These are phyloP conservation scores for Colletotrichum gigasporum DNA, from an alignment of 2,329 filamentous ascomycete genomes.

Conservation along the genomic window DNA sequence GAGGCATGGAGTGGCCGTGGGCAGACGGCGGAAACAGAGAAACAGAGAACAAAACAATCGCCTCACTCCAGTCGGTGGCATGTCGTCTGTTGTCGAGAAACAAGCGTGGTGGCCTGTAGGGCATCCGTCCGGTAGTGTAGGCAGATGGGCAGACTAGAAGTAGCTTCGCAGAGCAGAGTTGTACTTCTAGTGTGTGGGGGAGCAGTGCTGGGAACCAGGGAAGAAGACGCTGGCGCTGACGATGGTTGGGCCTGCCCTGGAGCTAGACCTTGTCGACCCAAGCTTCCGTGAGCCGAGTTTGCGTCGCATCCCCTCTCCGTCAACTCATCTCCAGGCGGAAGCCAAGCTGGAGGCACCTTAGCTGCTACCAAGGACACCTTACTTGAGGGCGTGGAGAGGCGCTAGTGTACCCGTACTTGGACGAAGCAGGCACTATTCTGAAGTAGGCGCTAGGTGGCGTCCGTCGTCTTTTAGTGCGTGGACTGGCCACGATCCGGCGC, in stretches of 20 bases:
- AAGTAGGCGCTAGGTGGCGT: conserved; percentile 15
- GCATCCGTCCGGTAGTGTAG: background rate
- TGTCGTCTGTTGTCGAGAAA: background rate
- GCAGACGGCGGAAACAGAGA: background rate
- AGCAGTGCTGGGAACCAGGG: background rate
- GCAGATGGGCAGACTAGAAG: background rate
- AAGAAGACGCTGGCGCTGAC: background rate
- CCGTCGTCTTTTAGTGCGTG: conserved; percentile 11
- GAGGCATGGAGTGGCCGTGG: background rate
- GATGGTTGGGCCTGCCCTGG: conserved; percentile 17
- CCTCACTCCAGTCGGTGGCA: background rate
- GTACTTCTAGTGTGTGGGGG: background rate
- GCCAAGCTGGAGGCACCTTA: conserved; percentile 28
- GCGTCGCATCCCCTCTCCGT: conserved; percentile 29
- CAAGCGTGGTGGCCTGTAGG: background rate
- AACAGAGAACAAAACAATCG: background rate
- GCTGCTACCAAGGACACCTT: conserved; percentile 28
- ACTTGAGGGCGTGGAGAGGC: conserved; percentile 22
- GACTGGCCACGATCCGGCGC: conserved; percentile 6
- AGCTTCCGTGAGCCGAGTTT: conserved; percentile 26
- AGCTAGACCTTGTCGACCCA: conserved; percentile 25
- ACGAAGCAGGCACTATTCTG: too few species aligned
- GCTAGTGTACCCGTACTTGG: too few species aligned
- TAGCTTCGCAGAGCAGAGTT: background rate
- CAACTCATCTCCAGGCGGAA: conserved; percentile 29